A percentile compares a stretch with the other conserved stretches of the same genome.
Evolutionary conservation across 495 filamentous ascomycete species (phyloP).

Genomic region (Penicillium maclennaniae): DNA sequence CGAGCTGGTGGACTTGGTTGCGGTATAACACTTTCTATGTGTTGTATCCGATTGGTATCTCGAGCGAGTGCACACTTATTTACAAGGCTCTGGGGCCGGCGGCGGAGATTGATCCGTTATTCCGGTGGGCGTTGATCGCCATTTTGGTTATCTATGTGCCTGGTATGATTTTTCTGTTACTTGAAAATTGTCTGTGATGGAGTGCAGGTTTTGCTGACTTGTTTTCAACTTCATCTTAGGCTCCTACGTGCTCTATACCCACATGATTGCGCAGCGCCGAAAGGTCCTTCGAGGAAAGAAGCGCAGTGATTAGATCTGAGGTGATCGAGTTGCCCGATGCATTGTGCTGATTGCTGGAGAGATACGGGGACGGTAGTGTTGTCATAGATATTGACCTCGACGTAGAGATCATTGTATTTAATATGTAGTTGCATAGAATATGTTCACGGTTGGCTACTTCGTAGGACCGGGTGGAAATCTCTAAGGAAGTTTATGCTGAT

Average conservation of each 20-base stretch:
- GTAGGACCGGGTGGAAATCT: neutral
- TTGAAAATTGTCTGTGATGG: neutral
- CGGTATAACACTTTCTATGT: conserved; percentile 91
- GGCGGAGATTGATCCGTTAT: conserved; percentile 41
- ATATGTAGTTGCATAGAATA: conserved; percentile 1
- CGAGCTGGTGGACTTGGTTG: conserved; percentile 70
- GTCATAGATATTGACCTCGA: too few relatives aligned
- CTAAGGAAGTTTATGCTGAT: neutral
- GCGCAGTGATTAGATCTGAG: conserved; percentile 19
- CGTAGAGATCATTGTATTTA: neutral
- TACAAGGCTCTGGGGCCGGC: conserved; percentile 61
- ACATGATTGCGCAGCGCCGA: conserved; percentile 87
- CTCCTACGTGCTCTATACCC: conserved; percentile 80
- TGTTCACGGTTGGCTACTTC: neutral
- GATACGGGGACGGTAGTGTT: neutral
- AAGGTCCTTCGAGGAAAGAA: conserved; percentile 57
- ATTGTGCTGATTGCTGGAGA: neutral
- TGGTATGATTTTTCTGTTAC: conserved; percentile 51
- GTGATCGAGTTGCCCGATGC: neutral
- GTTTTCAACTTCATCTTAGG: conserved; percentile 47
- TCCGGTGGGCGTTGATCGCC: conserved; percentile 55
- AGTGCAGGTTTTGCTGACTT: neutral
- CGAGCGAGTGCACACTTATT: conserved; percentile 78
- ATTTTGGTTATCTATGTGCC: conserved; percentile 76
- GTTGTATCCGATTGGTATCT: conserved; percentile 87